Conservation (phyloP, 2,329 filamentous ascomycete genomes). For the Cladosporium oxysporum region DNA sequence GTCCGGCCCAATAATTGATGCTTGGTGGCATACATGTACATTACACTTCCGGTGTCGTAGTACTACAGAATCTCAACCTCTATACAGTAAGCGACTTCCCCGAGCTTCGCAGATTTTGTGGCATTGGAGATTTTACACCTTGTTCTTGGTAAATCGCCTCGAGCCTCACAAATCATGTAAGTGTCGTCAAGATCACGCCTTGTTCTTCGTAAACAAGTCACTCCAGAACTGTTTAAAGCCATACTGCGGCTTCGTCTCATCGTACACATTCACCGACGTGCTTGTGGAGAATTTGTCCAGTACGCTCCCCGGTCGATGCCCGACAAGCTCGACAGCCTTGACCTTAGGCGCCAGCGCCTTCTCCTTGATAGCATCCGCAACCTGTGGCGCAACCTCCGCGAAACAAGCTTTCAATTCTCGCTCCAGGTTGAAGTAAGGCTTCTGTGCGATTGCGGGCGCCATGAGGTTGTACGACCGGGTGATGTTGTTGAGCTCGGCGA, state of each 20-base stretch:
- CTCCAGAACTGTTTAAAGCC: constrained; percentile 88
- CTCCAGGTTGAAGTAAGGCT: constrained; percentile 83
- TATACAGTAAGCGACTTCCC: not conserved
- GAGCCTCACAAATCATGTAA: no score
- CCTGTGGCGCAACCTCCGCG: constrained; percentile 76
- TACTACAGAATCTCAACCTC: not conserved
- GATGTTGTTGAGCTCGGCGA: constrained; percentile 75
- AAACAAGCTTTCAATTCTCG: constrained; percentile 81
- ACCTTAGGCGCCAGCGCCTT: constrained; percentile 57
- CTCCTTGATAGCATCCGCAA: constrained; percentile 72
- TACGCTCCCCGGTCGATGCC: constrained; percentile 54
- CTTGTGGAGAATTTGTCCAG: constrained; percentile 62
- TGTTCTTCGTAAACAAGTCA: constrained; percentile 63
- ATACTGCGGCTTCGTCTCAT: constrained; percentile 74
- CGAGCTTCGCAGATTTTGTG: no score
- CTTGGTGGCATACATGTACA: not conserved
- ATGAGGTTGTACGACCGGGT: constrained; percentile 92
- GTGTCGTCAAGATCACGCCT: not conserved
- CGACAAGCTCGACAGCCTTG: constrained; percentile 43
- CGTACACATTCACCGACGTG: constrained; percentile 64
- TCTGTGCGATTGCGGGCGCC: constrained; percentile 88
- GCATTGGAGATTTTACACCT: not conserved
- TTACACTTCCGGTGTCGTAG: not conserved
- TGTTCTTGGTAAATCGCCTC: constrained; percentile 51
- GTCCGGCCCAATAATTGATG: not conserved